Conservation (phyloP, 2,329 filamentous ascomycete genomes). For the Penicillium olsonii region DNA sequence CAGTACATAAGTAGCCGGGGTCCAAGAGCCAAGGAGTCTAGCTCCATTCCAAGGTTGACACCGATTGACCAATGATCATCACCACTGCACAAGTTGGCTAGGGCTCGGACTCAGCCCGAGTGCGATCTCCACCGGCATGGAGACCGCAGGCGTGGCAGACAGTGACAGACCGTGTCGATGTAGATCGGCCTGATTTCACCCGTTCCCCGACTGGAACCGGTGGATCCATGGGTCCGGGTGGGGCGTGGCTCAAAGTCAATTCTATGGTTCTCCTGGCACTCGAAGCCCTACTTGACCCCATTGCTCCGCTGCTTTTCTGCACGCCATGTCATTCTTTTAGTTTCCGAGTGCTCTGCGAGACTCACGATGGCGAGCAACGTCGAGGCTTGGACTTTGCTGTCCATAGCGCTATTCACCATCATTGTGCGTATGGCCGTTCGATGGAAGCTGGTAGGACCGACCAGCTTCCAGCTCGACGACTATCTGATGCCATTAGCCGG, state of each 20-base stretch:
- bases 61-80: background rate
- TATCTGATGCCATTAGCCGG: conserved; percentile 24
- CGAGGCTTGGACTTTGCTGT: conserved; percentile 53
- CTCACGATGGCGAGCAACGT: conserved; percentile 19
- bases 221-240: background rate
- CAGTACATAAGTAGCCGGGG: background rate
- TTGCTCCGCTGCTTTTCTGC: background rate
- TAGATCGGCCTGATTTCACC: background rate
- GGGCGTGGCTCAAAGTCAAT: background rate
- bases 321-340: background rate
- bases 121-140: background rate
- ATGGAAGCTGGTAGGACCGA: conserved; percentile 20
- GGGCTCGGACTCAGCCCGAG: background rate
- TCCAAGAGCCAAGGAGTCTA: background rate
- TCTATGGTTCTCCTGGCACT: background rate
- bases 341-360: too few relatives aligned
- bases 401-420: conserved; percentile 15
- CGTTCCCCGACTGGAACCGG: background rate
- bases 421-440: conserved; percentile 15
- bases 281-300: background rate
- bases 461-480: conserved; percentile 21
- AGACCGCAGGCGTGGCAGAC: background rate
- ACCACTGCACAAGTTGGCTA: background rate
- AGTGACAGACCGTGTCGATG: background rate
- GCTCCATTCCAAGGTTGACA: background rate